A percentile compares a stretch with the other conserved stretches of the same genome.
Conservation (phyloP, 306 rosid genomes). For the Pyrus bretschneideri region DNA sequence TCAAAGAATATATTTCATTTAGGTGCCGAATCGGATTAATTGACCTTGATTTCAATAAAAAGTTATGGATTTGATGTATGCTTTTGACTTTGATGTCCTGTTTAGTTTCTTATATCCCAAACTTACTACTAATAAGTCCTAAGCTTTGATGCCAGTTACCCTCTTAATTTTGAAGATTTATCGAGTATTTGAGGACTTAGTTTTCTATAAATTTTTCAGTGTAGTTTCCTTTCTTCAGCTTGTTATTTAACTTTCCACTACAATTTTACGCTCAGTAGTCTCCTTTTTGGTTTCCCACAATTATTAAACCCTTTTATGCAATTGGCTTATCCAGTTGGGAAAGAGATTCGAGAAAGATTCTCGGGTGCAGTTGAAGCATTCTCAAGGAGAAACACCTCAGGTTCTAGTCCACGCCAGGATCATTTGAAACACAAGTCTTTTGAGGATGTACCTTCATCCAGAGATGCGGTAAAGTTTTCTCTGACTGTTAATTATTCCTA, state of each 20-base stretch:
- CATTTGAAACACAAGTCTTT: constrained; percentile 47
- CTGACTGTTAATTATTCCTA: neutral
- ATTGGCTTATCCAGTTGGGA: constrained; percentile 60
- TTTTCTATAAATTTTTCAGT: neutral
- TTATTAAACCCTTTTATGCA: constrained; percentile 19
- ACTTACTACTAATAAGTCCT: neutral
- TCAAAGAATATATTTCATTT: constrained; percentile 10
- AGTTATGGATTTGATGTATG: neutral
- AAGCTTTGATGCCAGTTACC: neutral
- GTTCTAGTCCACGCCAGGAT: constrained; percentile 63
- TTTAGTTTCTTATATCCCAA: neutral
- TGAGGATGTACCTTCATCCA: constrained; percentile 50
- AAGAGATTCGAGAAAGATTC: constrained; percentile 76
- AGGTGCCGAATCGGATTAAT: neutral
- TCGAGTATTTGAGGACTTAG: neutral
- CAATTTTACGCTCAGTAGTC: neutral
- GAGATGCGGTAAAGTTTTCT: constrained; percentile 54
- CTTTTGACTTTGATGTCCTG: neutral
- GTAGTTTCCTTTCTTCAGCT: neutral
- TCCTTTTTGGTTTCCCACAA: neutral
- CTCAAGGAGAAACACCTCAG: constrained; percentile 54
- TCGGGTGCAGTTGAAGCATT: constrained; percentile 85
- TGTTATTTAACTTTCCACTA: neutral
- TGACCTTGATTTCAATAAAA: neutral
- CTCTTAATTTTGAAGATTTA: neutral